Conservation (phyloP, 495 filamentous ascomycete genomes). For the Lichina pygmaea region DNA sequence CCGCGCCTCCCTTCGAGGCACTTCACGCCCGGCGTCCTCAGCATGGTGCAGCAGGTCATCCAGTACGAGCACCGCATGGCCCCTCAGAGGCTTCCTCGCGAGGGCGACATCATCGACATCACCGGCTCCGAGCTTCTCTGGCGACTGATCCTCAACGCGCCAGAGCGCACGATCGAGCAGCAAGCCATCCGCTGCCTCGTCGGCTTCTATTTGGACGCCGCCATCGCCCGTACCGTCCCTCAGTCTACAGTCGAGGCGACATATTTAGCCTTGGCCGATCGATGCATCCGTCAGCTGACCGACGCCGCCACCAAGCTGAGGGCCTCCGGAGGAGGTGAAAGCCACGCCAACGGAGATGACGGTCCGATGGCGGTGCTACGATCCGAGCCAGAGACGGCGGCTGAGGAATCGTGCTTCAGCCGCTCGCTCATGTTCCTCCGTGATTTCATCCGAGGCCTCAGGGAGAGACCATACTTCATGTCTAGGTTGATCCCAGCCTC, state of each 20-base stretch:
- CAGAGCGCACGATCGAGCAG: conserved; percentile 37
- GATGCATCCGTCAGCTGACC: conserved; percentile 51
- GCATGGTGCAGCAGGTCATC: conserved; percentile 34
- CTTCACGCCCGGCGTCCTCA: conserved; percentile 36
- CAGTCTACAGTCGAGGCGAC: conserved; percentile 30
- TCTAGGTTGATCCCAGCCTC: background rate
- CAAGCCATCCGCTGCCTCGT: conserved; percentile 43
- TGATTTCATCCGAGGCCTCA: conserved; percentile 25
- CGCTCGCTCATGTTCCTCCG: conserved; percentile 34
- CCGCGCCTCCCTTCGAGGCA: conserved; percentile 31
- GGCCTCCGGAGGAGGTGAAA: conserved; percentile 11
- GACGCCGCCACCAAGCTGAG: conserved; percentile 36
- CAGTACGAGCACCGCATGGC: conserved; percentile 19
- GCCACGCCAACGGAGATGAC: conserved; percentile 16
- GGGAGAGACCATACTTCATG: conserved; percentile 21
- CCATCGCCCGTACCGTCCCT: conserved; percentile 15
- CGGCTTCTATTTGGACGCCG: conserved; percentile 40
- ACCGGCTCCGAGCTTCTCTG: conserved; percentile 55
- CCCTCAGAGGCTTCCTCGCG: conserved; percentile 12
- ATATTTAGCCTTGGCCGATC: conserved; percentile 52
- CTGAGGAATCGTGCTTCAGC: conserved; percentile 33
- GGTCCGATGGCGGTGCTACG: conserved; percentile 22
- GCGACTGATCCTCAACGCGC: conserved; percentile 51
- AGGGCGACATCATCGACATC: conserved; percentile 22
- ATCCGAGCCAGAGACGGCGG: conserved; percentile 15